Conservation (phyloP, 2,329 filamentous ascomycete species). For the Orbilia blumenaviensis region DNA sequence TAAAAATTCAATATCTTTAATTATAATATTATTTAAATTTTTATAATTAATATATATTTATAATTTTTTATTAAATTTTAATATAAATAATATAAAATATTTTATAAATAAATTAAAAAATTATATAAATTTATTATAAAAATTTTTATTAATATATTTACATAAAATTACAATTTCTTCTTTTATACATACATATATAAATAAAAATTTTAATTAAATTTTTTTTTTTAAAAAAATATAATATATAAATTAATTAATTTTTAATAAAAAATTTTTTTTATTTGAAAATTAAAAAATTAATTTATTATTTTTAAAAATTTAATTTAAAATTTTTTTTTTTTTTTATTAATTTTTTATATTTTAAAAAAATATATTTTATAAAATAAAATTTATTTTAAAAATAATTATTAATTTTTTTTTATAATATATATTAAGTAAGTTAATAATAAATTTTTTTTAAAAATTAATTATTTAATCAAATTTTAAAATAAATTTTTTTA, state of each 20-base stretch:
- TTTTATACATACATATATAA: conserved; percentile 5
- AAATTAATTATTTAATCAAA: no score
- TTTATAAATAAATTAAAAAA: neutral
- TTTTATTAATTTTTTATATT: neutral
- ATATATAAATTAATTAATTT: neutral
- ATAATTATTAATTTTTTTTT: neutral
- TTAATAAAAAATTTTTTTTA: neutral
- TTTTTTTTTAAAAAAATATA: neutral
- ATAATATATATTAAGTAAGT: neutral
- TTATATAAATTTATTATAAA: neutral
- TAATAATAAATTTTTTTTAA: neutral
- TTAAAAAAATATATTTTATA: neutral
- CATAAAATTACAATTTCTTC: neutral
- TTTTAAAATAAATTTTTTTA: no score
- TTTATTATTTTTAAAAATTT: neutral
- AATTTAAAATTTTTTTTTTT: conserved; percentile 1
- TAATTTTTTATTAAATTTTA: neutral
- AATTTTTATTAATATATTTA: conserved; percentile 1
- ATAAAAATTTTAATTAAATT: neutral
- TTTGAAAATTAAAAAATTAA: neutral
- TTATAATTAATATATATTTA: conserved; percentile 6
- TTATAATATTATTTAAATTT: no score
- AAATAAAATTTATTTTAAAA: neutral
- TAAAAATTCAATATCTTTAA: no score
- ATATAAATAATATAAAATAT: neutral